These are phyloP conservation scores for Ascosphaera aggregata DNA, from an alignment of 2,329 filamentous ascomycete genomes.

Conservation along the genomic window DNA sequence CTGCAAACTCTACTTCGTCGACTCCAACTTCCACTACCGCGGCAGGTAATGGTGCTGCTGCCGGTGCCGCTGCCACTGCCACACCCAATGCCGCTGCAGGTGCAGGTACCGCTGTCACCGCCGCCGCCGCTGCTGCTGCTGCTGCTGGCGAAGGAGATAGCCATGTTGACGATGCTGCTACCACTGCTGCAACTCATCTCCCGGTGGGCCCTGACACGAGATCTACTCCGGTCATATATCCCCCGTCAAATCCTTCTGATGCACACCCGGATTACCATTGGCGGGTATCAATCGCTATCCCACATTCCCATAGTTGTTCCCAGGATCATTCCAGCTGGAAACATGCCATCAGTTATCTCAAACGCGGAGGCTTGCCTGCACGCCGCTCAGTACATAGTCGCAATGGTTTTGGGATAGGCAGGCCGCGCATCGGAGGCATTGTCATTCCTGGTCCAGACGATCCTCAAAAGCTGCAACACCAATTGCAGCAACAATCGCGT, in stretches of 20 bases:
- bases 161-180: neutral
- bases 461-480: neutral
- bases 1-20: neutral
- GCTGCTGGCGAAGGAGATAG: neutral
- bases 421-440: neutral
- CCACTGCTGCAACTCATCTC: too few relatives aligned
- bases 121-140: neutral
- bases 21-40: too few relatives aligned
- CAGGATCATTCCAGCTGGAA: neutral
- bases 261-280: neutral
- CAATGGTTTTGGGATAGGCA: neutral
- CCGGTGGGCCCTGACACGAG: too few relatives aligned
- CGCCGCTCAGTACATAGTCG: neutral
- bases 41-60: too few relatives aligned
- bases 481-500: neutral
- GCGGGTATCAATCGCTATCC: neutral
- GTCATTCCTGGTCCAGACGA: neutral
- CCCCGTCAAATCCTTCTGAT: neutral
- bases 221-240: neutral
- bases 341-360: neutral
- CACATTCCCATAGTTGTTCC: neutral
- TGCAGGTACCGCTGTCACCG: neutral
- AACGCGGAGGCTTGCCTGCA: neutral
- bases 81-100: neutral
- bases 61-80: neutral